phyloP scores from a whole-genome alignment of 768 basidiomycete genomes.

The Lentinula lateritia region DNA sequence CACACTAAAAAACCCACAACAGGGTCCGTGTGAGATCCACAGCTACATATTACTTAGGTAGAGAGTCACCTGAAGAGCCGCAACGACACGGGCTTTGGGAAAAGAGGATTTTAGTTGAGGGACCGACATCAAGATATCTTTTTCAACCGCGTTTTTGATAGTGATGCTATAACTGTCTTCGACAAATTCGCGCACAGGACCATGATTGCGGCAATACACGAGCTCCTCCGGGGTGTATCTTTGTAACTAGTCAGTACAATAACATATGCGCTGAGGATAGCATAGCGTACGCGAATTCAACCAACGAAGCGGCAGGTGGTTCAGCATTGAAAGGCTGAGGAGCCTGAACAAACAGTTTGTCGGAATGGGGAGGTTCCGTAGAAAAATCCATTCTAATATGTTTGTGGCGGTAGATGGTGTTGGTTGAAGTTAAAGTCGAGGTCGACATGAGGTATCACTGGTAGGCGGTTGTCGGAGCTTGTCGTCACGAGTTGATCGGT shows the following conservation, averaged over 20 bases:
- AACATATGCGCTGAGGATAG: background rate
- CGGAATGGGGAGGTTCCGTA: conserved; percentile 44
- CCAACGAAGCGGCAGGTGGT: conserved; percentile 46
- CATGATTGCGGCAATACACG: conserved; percentile 72
- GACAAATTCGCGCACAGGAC: conserved; percentile 48
- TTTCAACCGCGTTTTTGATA: conserved; percentile 28
- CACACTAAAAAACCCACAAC: conserved; percentile 32
- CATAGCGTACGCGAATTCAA: conserved; percentile 33
- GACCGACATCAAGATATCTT: conserved; percentile 28
- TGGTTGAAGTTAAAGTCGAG: conserved; percentile 7
- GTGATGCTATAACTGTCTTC: conserved; percentile 36
- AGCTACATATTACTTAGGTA: conserved; percentile 5
- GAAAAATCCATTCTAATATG: conserved; percentile 20
- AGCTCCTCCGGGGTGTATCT: conserved; percentile 53
- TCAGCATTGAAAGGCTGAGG: conserved; percentile 67
- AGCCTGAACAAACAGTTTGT: conserved; percentile 38
- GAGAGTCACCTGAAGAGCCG: conserved; percentile 45
- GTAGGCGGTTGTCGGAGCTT: background rate
- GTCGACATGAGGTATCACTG: conserved; percentile 5
- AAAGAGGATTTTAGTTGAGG: conserved; percentile 34
- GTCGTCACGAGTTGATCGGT: background rate
- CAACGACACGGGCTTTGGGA: conserved; percentile 36
- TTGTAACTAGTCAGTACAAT: conserved; percentile 1
- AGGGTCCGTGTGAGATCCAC: background rate
- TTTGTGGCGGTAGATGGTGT: background rate